A percentile compares a stretch with the other conserved stretches of the same genome.
phyloP scores from a whole-genome alignment of 2,329 filamentous ascomycete genomes.

The Fusarium sp. region DNA sequence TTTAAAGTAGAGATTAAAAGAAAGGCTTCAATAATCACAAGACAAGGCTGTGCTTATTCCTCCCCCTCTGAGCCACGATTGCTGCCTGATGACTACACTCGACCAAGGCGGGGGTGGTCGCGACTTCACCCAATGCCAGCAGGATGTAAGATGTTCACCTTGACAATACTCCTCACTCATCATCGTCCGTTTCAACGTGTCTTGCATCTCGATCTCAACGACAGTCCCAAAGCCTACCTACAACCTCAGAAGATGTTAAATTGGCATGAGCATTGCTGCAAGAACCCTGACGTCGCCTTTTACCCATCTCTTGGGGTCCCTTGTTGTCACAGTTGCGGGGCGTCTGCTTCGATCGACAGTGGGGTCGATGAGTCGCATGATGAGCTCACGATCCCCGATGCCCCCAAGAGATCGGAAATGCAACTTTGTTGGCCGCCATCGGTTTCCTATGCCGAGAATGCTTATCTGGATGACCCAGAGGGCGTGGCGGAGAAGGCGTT shows the following conservation, averaged over 20 bases:
- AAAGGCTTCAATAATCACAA: background rate
- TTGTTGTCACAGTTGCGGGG: background rate
- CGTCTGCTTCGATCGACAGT: too few species aligned
- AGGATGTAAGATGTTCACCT: background rate
- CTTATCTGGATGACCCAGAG: background rate
- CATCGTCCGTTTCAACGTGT: background rate
- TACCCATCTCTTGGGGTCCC: background rate
- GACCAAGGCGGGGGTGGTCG: background rate
- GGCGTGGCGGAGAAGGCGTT: too few species aligned
- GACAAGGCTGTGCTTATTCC: background rate
- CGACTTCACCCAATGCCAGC: too few species aligned
- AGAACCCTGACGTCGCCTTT: background rate
- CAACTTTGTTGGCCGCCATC: background rate
- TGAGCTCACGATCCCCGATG: background rate
- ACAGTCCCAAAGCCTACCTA: background rate
- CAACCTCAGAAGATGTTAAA: background rate
- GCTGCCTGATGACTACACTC: background rate
- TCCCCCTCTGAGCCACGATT: background rate
- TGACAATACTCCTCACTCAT: background rate
- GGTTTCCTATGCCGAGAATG: background rate
- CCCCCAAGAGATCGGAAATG: background rate
- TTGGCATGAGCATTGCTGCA: background rate
- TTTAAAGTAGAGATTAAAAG: too few species aligned
- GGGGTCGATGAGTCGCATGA: background rate
- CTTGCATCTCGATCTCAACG: background rate